phyloP scores from a whole-genome alignment of 192 early-diverging fungal genomes.

The Physocladia obscura region DNA sequence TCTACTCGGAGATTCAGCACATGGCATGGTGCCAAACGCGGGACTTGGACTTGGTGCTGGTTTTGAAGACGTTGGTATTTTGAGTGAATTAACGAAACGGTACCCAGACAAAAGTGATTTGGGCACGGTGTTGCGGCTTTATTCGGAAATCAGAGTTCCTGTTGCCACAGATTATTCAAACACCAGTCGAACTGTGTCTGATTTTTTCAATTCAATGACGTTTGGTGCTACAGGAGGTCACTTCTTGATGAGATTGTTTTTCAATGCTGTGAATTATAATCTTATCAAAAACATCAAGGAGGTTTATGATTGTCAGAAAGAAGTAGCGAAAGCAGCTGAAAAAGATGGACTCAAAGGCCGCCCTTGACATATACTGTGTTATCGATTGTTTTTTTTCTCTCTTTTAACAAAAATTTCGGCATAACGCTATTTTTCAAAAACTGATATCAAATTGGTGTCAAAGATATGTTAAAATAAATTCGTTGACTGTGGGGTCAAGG shows the following conservation, averaged over 20 bases:
- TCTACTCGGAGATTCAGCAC: conserved; percentile 27
- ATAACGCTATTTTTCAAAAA: no score
- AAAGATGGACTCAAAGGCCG: no score
- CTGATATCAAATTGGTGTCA: no score
- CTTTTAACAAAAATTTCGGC: no score
- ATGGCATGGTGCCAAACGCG: conserved; percentile 32
- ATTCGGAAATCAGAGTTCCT: background rate
- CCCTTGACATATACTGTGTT: no score
- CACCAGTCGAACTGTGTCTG: background rate
- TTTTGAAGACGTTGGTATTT: conserved; percentile 30
- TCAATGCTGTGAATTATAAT: background rate
- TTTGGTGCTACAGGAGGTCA: background rate
- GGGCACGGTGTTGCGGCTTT: background rate
- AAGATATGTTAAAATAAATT: no score
- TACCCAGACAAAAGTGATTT: background rate
- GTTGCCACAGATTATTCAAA: background rate
- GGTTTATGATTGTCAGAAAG: no score
- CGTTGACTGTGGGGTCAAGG: no score
- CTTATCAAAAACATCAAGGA: background rate
- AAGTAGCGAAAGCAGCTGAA: no score
- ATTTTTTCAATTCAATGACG: background rate
- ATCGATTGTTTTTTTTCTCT: no score
- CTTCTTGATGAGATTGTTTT: background rate
- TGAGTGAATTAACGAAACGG: conserved; percentile 10
- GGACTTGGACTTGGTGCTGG: conserved; percentile 25